Evolutionary conservation across 2,329 filamentous ascomycete species (phyloP).

Genomic region (Fusarium sp.): DNA sequence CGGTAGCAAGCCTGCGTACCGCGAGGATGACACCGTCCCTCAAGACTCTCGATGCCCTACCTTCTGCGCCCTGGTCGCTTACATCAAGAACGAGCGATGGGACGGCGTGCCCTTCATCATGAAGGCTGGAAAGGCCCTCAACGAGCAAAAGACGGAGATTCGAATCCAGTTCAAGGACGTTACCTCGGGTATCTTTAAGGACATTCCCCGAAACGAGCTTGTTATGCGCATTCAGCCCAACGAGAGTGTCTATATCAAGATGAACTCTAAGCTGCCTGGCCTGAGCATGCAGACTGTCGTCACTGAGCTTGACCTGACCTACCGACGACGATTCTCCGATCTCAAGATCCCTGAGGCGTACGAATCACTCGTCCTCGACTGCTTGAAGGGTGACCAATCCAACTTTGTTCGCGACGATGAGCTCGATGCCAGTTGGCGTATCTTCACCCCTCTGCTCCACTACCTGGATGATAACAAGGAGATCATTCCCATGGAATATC

Average conservation of each 20-base stretch:
- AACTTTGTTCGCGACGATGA: slow-evolving; percentile 99
- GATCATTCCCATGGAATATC: slow-evolving; percentile 99
- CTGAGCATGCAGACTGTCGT: slow-evolving; percentile 99
- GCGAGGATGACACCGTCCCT: slow-evolving; percentile 97
- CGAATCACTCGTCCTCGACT: slow-evolving; percentile 96
- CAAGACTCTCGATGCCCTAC: slow-evolving; percentile 98
- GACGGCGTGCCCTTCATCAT: slow-evolving; percentile 99
- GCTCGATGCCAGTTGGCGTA: slow-evolving; percentile 96
- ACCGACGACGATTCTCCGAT: slow-evolving; percentile 97
- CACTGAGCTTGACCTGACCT: slow-evolving; percentile 97
- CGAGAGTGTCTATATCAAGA: slow-evolving; percentile 99
- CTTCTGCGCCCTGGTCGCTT: slow-evolving; percentile 95
- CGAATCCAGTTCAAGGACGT: slow-evolving; percentile 99
- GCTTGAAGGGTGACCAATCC: slow-evolving; percentile 98
- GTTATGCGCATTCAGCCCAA: slow-evolving; percentile 99
- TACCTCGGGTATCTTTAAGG: slow-evolving; percentile 99
- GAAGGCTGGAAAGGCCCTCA: slow-evolving; percentile 98
- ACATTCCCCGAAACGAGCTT: slow-evolving; percentile 98
- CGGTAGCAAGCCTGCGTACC: slow-evolving; percentile 95
- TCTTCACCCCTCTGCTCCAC: slow-evolving; percentile 96
- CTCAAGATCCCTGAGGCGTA: slow-evolving; percentile 99
- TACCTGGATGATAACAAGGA: slow-evolving; percentile 99
- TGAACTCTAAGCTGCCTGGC: slow-evolving; percentile 99
- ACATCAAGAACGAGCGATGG: slow-evolving; percentile 99
- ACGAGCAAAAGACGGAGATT: slow-evolving; percentile 99